phyloP scores from a whole-genome alignment of 305 asterid genomes.

The Fraxinus ornus region DNA sequence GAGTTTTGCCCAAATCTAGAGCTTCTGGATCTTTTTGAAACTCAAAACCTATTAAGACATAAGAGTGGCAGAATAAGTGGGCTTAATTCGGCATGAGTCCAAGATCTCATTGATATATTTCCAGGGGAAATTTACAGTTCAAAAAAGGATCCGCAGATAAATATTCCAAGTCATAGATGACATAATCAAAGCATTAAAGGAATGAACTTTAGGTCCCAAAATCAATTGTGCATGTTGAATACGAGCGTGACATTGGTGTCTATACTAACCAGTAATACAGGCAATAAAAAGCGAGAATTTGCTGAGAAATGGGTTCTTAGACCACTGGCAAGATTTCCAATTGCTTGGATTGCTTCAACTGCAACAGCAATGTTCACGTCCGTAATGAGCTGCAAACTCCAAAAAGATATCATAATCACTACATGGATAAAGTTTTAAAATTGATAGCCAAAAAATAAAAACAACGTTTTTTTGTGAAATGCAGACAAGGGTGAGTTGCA shows the following conservation, averaged over 20 bases:
- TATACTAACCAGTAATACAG: slow-evolving; percentile 75
- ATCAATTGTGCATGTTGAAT: neutral
- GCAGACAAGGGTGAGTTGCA: slow-evolving; percentile 11
- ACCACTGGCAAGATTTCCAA: slow-evolving; percentile 97
- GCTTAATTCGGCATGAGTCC: neutral
- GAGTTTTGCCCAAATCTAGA: neutral
- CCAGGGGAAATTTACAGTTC: neutral
- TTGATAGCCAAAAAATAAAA: neutral
- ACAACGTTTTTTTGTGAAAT: neutral
- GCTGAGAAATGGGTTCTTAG: slow-evolving; percentile 84
- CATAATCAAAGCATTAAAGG: neutral
- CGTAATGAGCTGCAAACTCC: slow-evolving; percentile 77
- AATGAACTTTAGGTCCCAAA: neutral
- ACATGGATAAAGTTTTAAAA: slow-evolving; percentile 5
- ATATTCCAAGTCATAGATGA: neutral
- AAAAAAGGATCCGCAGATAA: neutral
- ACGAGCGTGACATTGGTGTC: neutral
- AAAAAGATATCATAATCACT: slow-evolving; percentile 17
- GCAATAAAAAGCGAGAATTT: slow-evolving; percentile 80
- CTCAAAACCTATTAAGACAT: neutral
- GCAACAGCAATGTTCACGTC: slow-evolving; percentile 99
- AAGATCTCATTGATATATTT: neutral
- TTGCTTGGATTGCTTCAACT: slow-evolving; percentile 93
- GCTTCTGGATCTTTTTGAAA: neutral
- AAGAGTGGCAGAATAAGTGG: neutral